Evolutionary conservation across 2,329 filamentous ascomycete species (phyloP), one percentile per base, ranked within the genome.

Genomic region (Aspergillus aculeatinus): DNA sequence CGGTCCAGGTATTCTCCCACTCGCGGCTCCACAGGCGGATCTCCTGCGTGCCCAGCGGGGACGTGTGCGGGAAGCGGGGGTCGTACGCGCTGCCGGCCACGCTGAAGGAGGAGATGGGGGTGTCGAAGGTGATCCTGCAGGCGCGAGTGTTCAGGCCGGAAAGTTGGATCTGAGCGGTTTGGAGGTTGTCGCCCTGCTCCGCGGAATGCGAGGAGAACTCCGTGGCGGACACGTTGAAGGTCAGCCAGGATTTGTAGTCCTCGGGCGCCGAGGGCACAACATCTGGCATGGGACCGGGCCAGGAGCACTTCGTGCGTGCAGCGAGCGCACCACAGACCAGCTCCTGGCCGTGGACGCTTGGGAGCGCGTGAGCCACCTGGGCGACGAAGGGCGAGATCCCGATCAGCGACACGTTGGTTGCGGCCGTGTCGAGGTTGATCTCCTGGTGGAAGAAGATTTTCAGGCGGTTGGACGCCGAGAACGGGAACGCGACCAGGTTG

Each of bases 381-480:
- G 84, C 80, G 1, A 95, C 77, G 72, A 87, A 96, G 4, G 85
- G 81, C 63, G 86, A 81, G 2, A 92, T 73, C 0, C 92, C 92
- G 0, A 82, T 83, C 9, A 96, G 79, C 35, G 85, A 86, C 47
- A 93, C 89, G 2, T 78, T 80, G 65, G 92, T 91, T 14, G 82
- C 78, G n/a, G 88, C 87, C 4, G 82, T 85, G 65, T 91, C 89
- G 10, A 96, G 83, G 65, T 96, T 85, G 51, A 97, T 81, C 10
- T 85, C 85, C 73, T 99, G 93, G 53, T 90, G 81, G 74, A 98
- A 97, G 75, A 88, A 96, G 51, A 94, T 82, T 76, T 98, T 98
- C 74, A 96, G 86, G 42, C 91, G 85, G 72, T 88, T 90, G 60
- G 87, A 83, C 23, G 85, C 79, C 0, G 91, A 95, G 76, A 98